These are phyloP conservation scores for Cicer cuneatum DNA, from an alignment of 306 rosid species.

Conservation along the genomic window DNA sequence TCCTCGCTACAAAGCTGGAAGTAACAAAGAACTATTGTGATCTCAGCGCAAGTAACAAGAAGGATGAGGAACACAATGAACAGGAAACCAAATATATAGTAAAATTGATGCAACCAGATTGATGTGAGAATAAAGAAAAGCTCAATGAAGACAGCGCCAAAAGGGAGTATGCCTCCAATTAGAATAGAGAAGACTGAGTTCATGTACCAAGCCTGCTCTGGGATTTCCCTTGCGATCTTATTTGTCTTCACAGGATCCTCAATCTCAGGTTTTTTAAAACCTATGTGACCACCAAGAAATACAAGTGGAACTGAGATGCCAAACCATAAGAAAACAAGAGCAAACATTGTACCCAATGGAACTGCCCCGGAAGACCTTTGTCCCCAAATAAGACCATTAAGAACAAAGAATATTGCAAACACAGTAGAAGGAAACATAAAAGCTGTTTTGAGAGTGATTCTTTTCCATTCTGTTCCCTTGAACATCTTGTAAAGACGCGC, in stretches of 20 bases:
- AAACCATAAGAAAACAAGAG: constrained; percentile 90
- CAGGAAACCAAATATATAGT: constrained; percentile 83
- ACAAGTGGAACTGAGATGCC: constrained; percentile 95
- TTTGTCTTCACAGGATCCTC: constrained; percentile 90
- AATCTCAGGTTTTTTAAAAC: constrained; percentile 61
- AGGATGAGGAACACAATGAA: constrained; percentile 90
- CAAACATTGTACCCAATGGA: constrained; percentile 97
- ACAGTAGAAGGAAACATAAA: constrained; percentile 71
- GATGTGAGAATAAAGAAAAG: constrained; percentile 95
- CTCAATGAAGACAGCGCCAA: constrained; percentile 94
- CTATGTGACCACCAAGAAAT: constrained; percentile 73
- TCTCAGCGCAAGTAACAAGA: constrained; percentile 89
- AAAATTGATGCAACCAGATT: constrained; percentile 91
- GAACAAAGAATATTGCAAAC: constrained; percentile 73
- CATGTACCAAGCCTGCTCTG: constrained; percentile 95
- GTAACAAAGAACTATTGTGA: constrained; percentile 93
- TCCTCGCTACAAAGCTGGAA: constrained; percentile 98
- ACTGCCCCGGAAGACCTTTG: constrained; percentile 93
- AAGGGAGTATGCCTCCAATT: constrained; percentile 88
- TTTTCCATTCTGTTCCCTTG: constrained; percentile 87
- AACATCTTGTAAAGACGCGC: constrained; percentile 72
- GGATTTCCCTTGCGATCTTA: constrained; percentile 88
- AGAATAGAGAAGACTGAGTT: constrained; percentile 66
- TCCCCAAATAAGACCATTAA: constrained; percentile 93
- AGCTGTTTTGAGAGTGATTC: constrained; percentile 74